Percentiles rank a stretch among this genome's conserved stretches.
Evolutionary conservation across 257 asterid species (phyloP).

Genomic region (Solanum piurae): DNA sequence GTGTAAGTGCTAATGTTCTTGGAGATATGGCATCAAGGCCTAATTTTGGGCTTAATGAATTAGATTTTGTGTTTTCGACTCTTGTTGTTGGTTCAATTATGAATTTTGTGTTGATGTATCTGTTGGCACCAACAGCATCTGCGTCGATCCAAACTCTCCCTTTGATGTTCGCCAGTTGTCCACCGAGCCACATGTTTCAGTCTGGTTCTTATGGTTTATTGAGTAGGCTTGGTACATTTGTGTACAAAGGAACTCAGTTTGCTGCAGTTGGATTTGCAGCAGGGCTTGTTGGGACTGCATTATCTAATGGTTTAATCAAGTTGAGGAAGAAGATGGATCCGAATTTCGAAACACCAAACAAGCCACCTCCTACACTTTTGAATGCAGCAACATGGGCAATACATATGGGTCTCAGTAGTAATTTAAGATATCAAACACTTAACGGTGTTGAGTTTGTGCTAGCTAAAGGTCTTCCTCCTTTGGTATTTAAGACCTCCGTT

Average conservation of each 20-base stretch:
- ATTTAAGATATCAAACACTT: conserved; percentile 73
- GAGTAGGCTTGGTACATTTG: conserved; percentile 64
- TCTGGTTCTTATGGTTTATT: conserved; percentile 48
- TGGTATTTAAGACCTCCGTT: conserved; percentile 59
- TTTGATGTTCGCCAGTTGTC: conserved; percentile 52
- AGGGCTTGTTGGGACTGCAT: conserved; percentile 81
- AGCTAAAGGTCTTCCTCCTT: conserved; percentile 50
- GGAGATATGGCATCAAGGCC: conserved; percentile 97
- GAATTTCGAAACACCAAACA: conserved; percentile 66
- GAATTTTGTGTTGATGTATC: conserved; percentile 80
- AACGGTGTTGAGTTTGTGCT: conserved; percentile 80
- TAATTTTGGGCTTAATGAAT: conserved; percentile 83
- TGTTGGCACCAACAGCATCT: conserved; percentile 65
- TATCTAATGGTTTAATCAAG: conserved; percentile 65
- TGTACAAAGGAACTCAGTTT: conserved; percentile 64
- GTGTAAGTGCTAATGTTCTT: conserved; percentile 64
- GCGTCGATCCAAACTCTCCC: conserved; percentile 47
- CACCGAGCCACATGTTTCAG: conserved; percentile 87
- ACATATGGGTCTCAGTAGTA: conserved; percentile 87
- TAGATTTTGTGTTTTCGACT: conserved; percentile 81
- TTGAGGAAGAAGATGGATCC: conserved; percentile 82
- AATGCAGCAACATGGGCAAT: conserved; percentile 82
- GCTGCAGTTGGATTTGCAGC: conserved; percentile 83
- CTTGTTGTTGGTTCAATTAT: conserved; percentile 79
- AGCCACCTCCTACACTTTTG: conserved; percentile 64